Conservation (phyloP, 148 eudicot species). For the Salicornia ramosissima region DNA sequence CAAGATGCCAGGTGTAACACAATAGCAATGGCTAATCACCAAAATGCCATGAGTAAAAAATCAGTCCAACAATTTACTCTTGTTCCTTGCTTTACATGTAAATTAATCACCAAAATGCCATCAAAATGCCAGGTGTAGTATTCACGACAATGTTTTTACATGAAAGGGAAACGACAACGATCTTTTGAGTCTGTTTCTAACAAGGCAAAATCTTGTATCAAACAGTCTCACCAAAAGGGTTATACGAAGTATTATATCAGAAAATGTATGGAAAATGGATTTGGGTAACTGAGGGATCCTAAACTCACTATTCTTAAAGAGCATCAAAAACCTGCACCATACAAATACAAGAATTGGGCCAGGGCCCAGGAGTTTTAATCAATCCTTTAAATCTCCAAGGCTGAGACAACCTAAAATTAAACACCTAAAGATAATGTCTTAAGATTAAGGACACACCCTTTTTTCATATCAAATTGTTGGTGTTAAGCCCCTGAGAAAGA, state of each 20-base stretch:
- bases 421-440: not conserved
- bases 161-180: not conserved
- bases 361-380: no score
- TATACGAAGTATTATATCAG: not conserved
- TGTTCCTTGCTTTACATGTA: no score
- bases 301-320: not conserved
- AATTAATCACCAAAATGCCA: no score
- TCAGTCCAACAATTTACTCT: no score
- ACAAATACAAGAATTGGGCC: not conserved
- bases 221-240: not conserved
- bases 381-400: not conserved
- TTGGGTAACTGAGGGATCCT: no score
- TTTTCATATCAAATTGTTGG: slow-evolving; percentile 1
- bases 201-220: not conserved
- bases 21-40: no score
- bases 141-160: not conserved
- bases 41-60: no score
- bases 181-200: not conserved
- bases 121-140: not conserved
- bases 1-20: no score
- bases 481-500: not conserved
- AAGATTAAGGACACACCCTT: no score
- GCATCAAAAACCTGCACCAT: not conserved
- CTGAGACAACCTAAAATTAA: not conserved
- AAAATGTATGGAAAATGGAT: not conserved